These are phyloP conservation scores for Arctium lappa DNA, from an alignment of 129 eudicot genomes.

Conservation along the genomic window DNA sequence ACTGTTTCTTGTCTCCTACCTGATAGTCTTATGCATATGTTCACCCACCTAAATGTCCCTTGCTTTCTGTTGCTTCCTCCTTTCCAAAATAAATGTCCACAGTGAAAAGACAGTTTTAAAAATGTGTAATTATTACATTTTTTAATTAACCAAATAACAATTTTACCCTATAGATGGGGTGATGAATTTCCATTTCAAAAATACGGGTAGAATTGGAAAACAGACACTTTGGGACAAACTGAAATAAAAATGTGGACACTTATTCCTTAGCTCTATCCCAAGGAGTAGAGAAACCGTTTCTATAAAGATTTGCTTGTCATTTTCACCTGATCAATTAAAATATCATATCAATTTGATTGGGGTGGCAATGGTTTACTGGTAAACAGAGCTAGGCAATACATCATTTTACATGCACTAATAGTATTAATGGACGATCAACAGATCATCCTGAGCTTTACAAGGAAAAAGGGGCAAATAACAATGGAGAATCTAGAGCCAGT, in stretches of 20 bases:
- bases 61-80: not conserved
- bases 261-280: no score
- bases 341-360: no score
- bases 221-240: no score
- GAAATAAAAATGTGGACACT: no score
- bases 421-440: constrained; percentile 25
- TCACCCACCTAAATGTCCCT: not conserved
- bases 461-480: constrained; percentile 53
- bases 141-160: no score
- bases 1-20: not conserved
- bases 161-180: no score
- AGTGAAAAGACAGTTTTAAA: no score
- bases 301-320: not conserved
- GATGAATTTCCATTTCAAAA: not conserved
- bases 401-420: not conserved
- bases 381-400: not conserved
- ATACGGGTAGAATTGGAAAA: no score
- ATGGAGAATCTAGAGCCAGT: constrained; percentile 47
- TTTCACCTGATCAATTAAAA: not conserved
- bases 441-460: constrained; percentile 81
- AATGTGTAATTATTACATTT: no score
- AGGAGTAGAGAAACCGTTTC: no score
- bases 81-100: no score
- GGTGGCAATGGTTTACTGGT: not conserved
- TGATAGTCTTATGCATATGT: not conserved